A percentile compares a stretch with the other conserved stretches of the same genome.
These are phyloP conservation scores for Ogataea zsoltii DNA, from an alignment of 805 yeast species.

Conservation along the genomic window DNA sequence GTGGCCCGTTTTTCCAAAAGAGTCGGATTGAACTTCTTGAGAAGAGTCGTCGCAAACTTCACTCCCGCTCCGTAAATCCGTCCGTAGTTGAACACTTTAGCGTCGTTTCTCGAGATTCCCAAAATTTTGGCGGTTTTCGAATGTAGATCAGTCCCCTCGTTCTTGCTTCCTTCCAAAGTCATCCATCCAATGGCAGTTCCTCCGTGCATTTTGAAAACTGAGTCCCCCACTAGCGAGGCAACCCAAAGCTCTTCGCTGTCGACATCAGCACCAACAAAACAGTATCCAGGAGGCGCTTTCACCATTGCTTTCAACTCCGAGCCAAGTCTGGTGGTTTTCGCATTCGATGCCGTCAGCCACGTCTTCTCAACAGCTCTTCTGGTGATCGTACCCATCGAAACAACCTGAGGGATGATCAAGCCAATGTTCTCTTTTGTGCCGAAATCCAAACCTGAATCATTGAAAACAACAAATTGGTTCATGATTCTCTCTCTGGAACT, in stretches of 20 bases:
- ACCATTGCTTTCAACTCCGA: constrained; percentile 90
- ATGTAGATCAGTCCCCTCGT: constrained; percentile 90
- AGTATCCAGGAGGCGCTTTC: constrained; percentile 84
- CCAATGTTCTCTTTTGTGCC: constrained; percentile 44
- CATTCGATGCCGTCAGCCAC: constrained; percentile 97
- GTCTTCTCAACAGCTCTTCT: constrained; percentile 96
- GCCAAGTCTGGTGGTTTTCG: constrained; percentile 81
- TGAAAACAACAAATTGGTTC: constrained; percentile 81
- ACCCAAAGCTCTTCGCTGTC: constrained; percentile 99
- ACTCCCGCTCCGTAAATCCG: constrained; percentile 98
- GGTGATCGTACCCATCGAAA: constrained; percentile 96
- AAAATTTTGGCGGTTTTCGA: constrained; percentile 89
- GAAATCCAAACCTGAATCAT: constrained; percentile 28
- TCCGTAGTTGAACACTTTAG: constrained; percentile 94
- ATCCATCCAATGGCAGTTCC: constrained; percentile 98
- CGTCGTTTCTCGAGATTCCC: constrained; percentile 88
- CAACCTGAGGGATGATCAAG: constrained; percentile 77
- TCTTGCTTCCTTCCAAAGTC: constrained; percentile 95
- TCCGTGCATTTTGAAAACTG: constrained; percentile 86
- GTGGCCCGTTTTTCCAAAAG: constrained; percentile 68
- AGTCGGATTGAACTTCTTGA: constrained; percentile 79
- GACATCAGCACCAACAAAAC: constrained; percentile 97
- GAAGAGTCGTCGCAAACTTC: constrained; percentile 79
- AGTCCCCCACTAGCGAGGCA: constrained; percentile 92
- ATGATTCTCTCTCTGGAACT: constrained; percentile 82